These are phyloP conservation scores for Takashimella koratensis DNA, from an alignment of 1,284 basidiomycete species.

Conservation along the genomic window DNA sequence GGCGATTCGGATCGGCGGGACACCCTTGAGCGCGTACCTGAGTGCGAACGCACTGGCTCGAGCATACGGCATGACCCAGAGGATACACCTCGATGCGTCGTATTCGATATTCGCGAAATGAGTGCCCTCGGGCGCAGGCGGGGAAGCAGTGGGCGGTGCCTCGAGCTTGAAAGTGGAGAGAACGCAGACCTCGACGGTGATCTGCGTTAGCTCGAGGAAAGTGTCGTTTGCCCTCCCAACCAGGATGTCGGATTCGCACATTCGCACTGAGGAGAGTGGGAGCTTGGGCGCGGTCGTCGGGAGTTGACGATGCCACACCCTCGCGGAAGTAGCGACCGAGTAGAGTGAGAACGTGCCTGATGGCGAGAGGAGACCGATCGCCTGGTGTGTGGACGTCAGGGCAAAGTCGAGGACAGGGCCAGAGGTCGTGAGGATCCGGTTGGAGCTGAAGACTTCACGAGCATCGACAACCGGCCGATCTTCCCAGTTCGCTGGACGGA, in stretches of 20 bases:
- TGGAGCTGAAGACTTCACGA: slow-evolving; percentile 11
- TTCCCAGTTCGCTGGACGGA: slow-evolving; percentile 19
- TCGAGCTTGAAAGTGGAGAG: slow-evolving; percentile 35
- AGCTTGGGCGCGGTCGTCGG: slow-evolving; percentile 14
- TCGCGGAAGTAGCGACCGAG: slow-evolving; percentile 25
- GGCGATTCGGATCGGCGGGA: slow-evolving; percentile 23
- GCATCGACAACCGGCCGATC: slow-evolving; percentile 5
- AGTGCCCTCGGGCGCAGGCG: slow-evolving; percentile 3
- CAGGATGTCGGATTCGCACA: slow-evolving; percentile 41
- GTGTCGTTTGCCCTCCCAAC: slow-evolving; percentile 38
- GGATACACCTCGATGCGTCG: slow-evolving; percentile 21
- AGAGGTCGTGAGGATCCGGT: slow-evolving; percentile 31
- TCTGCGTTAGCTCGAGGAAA: slow-evolving; percentile 39
- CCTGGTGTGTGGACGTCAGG: slow-evolving; percentile 37
- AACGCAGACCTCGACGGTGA: slow-evolving; percentile 34
- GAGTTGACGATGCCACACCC: slow-evolving; percentile 42
- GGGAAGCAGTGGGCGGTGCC: slow-evolving; percentile 13
- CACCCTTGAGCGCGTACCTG: slow-evolving; percentile 37
- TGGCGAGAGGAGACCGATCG: slow-evolving; percentile 34
- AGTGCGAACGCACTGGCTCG: slow-evolving; percentile 34
- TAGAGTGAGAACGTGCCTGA: slow-evolving; percentile 32
- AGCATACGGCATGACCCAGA: slow-evolving; percentile 33
- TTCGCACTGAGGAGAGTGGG: slow-evolving; percentile 28
- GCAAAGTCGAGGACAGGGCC: slow-evolving; percentile 35
- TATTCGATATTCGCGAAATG: slow-evolving; percentile 36